These are phyloP conservation scores for Populus euphratica DNA, from an alignment of 345 rosid genomes.

Conservation along the genomic window DNA sequence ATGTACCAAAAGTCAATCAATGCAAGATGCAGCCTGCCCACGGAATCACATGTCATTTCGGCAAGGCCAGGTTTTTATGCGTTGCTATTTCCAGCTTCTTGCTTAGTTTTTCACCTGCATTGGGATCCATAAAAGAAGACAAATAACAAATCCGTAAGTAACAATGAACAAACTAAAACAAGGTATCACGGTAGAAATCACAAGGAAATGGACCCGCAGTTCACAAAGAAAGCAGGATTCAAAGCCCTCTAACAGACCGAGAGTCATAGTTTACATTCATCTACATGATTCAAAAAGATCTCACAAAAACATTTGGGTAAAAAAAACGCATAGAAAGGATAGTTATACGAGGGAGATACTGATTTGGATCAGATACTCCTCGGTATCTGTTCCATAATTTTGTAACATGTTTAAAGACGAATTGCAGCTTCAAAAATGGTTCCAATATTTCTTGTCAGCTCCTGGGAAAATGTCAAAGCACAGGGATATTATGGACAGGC, in stretches of 20 bases:
- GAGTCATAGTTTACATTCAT: neutral
- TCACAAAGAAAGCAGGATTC: neutral
- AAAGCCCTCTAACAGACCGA: neutral
- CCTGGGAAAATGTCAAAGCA: neutral
- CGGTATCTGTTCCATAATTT: neutral
- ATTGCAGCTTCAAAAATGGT: neutral
- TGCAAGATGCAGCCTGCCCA: neutral
- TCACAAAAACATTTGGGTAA: neutral
- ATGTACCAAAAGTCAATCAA: neutral
- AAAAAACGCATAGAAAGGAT: neutral
- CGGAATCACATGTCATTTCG: slow-evolving; percentile 30
- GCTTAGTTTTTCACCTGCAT: slow-evolving; percentile 42
- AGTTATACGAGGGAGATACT: neutral
- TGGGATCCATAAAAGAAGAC: slow-evolving; percentile 4
- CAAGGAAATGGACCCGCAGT: neutral
- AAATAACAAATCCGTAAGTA: neutral
- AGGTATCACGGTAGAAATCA: neutral
- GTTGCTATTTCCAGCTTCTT: slow-evolving; percentile 35
- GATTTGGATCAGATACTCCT: neutral
- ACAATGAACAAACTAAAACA: neutral
- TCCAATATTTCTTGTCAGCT: neutral
- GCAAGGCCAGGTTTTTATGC: slow-evolving; percentile 20
- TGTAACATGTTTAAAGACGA: neutral
- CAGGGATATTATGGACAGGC: neutral
- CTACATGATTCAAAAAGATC: neutral